Evolutionary conservation across 345 rosid genomes (phyloP), one percentile per base, ranked within the genome.

Genomic region (Heritiera fomes): DNA sequence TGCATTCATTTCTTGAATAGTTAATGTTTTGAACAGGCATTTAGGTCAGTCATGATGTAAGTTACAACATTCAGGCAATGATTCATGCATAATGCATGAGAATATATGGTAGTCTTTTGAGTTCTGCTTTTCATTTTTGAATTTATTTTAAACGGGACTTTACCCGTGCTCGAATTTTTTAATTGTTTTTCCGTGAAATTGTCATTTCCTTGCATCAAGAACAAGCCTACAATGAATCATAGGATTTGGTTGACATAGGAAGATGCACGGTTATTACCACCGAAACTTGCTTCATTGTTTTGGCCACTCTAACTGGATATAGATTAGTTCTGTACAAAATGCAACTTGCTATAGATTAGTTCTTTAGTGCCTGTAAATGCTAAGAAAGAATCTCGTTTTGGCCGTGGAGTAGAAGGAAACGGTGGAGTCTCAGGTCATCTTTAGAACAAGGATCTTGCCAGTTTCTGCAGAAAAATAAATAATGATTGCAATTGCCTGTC

Each of bases 1-100:
- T 82, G 71, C 78, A 63, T 81, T 76, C 67, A 79, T 78, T 82
- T 82, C 76, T 61, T 55, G 69, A 72, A 73, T 75, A 34, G 76
- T 61, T 72, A 68, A 67, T 77, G 71, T 18, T 77, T 64, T 59
- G 23, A 79, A 45, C 80, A 61, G 61, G 23, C 18, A 2, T 14
- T 82, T 71, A 76, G 67, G 55, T 53, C 63, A 77, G 71, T 78
- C 55, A 15, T 53, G 63, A 58, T 84, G 76, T 77, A 83, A 82
- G 74, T 75, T 73, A 66, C 65, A 82, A 77, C 55, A 56, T 28
- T 8, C 62, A 74, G 82, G 78, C 53, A 41, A 76, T 65, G 70
- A 71, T 40, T 77, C 41, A 46, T 74, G 73, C 73, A 63, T 58
- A 75, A 50, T 78, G 82, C 80, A 47, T 55, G 38, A 66, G 18